Evolutionary conservation across 371 early-diverging fungal species (phyloP).

Genomic region (Circinella umbellata): DNA sequence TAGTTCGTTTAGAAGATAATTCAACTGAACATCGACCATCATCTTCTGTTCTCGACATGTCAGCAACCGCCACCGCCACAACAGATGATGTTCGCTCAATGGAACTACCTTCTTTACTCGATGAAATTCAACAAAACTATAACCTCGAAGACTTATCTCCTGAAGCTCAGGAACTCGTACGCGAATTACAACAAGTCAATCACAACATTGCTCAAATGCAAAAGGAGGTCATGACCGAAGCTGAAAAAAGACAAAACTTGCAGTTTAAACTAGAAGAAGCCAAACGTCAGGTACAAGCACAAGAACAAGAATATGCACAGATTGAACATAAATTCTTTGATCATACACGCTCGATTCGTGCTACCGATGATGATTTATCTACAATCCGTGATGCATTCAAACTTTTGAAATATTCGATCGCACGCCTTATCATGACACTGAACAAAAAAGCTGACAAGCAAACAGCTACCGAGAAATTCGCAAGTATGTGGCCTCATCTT

Average conservation of each 20-base stretch:
- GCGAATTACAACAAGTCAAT: slow-evolving; percentile 44
- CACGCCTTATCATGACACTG: slow-evolving; percentile 60
- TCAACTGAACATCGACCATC: slow-evolving; percentile 8
- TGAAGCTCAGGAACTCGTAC: slow-evolving; percentile 30
- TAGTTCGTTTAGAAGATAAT: slow-evolving; percentile 8
- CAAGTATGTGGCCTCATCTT: slow-evolving; percentile 41
- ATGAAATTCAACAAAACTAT: slow-evolving; percentile 1
- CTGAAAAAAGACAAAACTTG: slow-evolving; percentile 36
- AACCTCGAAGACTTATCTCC: slow-evolving; percentile 15
- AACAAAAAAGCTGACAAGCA: slow-evolving; percentile 57
- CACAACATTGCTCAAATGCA: slow-evolving; percentile 33
- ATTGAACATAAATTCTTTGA: slow-evolving; percentile 62
- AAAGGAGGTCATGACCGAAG: slow-evolving; percentile 36
- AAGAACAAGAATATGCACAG: slow-evolving; percentile 47
- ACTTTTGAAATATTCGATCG: slow-evolving; percentile 58
- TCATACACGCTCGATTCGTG: slow-evolving; percentile 60
- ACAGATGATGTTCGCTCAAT: not conserved
- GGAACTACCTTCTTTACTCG: not conserved
- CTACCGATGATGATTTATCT: slow-evolving; percentile 67
- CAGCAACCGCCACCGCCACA: slow-evolving; percentile 9
- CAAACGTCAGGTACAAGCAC: slow-evolving; percentile 38
- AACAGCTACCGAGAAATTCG: slow-evolving; percentile 46
- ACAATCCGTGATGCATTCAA: slow-evolving; percentile 66
- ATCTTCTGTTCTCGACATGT: slow-evolving; percentile 2
- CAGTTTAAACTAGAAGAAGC: slow-evolving; percentile 39